Base-by-base conservation (phyloP, 768 basidiomycete genomes). In the Mycena vitilis region DNA sequence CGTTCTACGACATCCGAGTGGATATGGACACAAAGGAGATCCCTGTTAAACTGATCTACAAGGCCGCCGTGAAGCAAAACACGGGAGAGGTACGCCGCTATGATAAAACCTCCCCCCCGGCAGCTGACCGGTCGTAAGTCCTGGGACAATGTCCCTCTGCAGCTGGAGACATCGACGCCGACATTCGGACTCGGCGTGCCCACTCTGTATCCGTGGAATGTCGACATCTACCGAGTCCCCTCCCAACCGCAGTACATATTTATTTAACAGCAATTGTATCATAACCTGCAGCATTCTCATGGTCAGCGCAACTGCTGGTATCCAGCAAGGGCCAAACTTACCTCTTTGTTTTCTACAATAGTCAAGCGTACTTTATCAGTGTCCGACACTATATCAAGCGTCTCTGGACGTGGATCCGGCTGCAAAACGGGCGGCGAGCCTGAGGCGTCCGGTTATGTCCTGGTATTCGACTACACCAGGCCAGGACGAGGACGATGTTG, bases 131-230 rank as follows among this genome's bases (percentile, higher is more conserved):
- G 7, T 15, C 12, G 12, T 60, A 51, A 85, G 81, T 77, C 80
- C 51, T 87, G 84, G 84, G 73, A 73, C 0, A 79, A 85, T 63
- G 80, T 84, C 3, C 76, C 81, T 2, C 72, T 85, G 4, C 81
- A 78, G 1, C 80, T 86, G 11, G 83, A 85, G 71, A 86, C 84
- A 0, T 79, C 81, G 1, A 75, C 79, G 2, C 83, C 83, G 0
- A 81, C 84, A 0, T 84, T 82, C 57, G 83, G 83, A 7, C 59
- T 82, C 22, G 73, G 65, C 2, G 73, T 83, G 4, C 83, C 84
- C 2, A 67, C 64, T 5, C 80, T 86, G 1, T 52, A 73, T 2
- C 78, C 81, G 0, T 85, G 83, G 81, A 80, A 73, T 13, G 71
- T 85, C 6, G 78, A 78, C 0, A 68, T 77, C 3, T 70, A 75